Evolutionary conservation across 148 eudicot genomes (phyloP).

Genomic region (Arbutus unedo): DNA sequence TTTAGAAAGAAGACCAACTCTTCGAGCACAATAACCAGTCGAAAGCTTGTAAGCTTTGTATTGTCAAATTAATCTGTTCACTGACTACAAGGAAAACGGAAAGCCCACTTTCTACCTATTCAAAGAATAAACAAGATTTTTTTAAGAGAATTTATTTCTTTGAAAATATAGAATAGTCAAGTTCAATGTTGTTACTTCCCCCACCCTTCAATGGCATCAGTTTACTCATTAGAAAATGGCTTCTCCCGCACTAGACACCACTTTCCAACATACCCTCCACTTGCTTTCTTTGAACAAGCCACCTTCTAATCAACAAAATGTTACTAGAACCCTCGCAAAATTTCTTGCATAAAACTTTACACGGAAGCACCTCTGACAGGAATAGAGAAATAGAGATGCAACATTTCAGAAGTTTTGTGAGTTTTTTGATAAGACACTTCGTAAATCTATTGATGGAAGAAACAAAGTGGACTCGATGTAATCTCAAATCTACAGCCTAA

Average conservation of each 20-base stretch:
- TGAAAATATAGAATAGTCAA: not conserved
- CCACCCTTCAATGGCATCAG: not conserved
- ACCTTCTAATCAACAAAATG: not conserved
- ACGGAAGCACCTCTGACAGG: not conserved
- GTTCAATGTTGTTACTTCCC: not conserved
- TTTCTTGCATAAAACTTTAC: not conserved
- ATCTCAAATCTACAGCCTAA: not conserved
- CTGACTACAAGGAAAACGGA: not conserved
- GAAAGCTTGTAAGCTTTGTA: not conserved
- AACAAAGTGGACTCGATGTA: not conserved
- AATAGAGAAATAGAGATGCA: not conserved
- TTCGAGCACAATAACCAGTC: not conserved
- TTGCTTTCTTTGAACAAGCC: slow-evolving; percentile 5
- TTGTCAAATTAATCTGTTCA: not conserved
- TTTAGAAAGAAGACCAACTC: not conserved
- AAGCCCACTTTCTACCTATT: not conserved
- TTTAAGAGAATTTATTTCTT: not conserved
- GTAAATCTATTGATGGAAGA: not conserved
- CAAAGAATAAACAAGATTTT: not conserved
- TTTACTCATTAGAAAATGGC: not conserved
- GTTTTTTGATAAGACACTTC: not conserved
- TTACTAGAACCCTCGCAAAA: not conserved
- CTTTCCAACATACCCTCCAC: not conserved
- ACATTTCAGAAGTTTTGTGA: too few relatives aligned
- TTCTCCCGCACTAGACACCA: not conserved